phyloP scores from a whole-genome alignment of 2,329 filamentous ascomycete genomes.

The Aspergillus pseudoviridinutans region DNA sequence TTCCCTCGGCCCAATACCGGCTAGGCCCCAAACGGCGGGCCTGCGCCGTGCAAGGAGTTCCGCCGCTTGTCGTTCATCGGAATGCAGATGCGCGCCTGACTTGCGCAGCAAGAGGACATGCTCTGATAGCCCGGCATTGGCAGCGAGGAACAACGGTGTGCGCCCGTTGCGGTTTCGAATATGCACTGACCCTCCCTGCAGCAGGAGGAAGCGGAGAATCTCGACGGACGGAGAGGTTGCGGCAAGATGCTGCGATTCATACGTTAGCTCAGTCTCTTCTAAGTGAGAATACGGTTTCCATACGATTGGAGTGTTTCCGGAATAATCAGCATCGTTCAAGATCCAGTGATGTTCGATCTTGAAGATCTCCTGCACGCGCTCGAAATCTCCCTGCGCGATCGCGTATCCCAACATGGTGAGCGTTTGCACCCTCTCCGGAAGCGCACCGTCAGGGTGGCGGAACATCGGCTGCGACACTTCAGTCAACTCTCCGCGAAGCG shows the following conservation, averaged over 20 bases:
- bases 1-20: slow-evolving; percentile 35
- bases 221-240: slow-evolving; percentile 53
- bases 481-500: slow-evolving; percentile 80
- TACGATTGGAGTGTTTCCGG: slow-evolving; percentile 65
- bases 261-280: no score
- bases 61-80: slow-evolving; percentile 53
- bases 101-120: slow-evolving; percentile 53
- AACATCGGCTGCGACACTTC: slow-evolving; percentile 70
- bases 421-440: slow-evolving; percentile 57
- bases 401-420: slow-evolving; percentile 77
- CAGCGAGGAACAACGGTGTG: slow-evolving; percentile 58
- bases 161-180: slow-evolving; percentile 55
- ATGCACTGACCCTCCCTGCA: slow-evolving; percentile 56
- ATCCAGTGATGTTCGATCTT: slow-evolving; percentile 63
- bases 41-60: slow-evolving; percentile 45
- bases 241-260: slow-evolving; percentile 49
- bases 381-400: slow-evolving; percentile 66
- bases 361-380: slow-evolving; percentile 63
- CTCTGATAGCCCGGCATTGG: slow-evolving; percentile 52
- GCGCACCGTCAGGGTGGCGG: slow-evolving; percentile 63
- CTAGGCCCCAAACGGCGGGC: slow-evolving; percentile 41
- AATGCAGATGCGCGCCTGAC: slow-evolving; percentile 58
- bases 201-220: slow-evolving; percentile 54
- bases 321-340: slow-evolving; percentile 73
- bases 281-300: slow-evolving; percentile 8